Percentiles rank a stretch among this genome's conserved stretches.
These are phyloP conservation scores for Conticribra weissflogii DNA, from an alignment of 108 stramenopile species.

Conservation along the genomic window DNA sequence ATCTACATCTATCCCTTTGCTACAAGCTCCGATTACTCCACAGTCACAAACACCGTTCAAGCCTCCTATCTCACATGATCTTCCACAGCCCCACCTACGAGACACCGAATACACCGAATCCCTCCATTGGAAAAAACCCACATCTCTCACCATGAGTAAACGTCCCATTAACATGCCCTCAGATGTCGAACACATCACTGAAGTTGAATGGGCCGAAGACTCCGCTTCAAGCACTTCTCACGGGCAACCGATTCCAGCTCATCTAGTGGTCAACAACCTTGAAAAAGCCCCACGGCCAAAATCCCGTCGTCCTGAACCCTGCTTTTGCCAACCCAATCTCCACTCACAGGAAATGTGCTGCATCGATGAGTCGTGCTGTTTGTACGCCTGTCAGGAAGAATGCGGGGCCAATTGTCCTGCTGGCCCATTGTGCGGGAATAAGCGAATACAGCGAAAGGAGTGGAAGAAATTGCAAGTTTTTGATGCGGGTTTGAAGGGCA, in stretches of 20 bases:
- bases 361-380: conserved; percentile 58
- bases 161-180: conserved; percentile 31
- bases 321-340: conserved; percentile 54
- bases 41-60: background rate
- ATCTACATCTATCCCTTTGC: too few species aligned
- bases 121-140: conserved; percentile 43
- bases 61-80: background rate
- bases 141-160: conserved; percentile 18
- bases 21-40: too few species aligned
- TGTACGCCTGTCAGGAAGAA: conserved; percentile 84
- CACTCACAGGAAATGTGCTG: conserved; percentile 27
- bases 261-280: conserved; percentile 8
- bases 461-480: conserved; percentile 71
- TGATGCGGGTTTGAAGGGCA: conserved; percentile 79
- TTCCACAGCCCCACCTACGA: background rate
- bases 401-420: conserved; percentile 71
- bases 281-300: conserved; percentile 48
- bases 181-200: conserved; percentile 54
- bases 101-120: conserved; percentile 35
- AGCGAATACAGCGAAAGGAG: conserved; percentile 64
- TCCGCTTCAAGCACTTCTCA: background rate
- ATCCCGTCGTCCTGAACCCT: conserved; percentile 42
- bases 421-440: conserved; percentile 73
- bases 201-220: conserved; percentile 58
- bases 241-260: background rate